Evolutionary conservation across 129 eudicot species (phyloP).

Genomic region (sunflower (Helianthus annuus)): DNA sequence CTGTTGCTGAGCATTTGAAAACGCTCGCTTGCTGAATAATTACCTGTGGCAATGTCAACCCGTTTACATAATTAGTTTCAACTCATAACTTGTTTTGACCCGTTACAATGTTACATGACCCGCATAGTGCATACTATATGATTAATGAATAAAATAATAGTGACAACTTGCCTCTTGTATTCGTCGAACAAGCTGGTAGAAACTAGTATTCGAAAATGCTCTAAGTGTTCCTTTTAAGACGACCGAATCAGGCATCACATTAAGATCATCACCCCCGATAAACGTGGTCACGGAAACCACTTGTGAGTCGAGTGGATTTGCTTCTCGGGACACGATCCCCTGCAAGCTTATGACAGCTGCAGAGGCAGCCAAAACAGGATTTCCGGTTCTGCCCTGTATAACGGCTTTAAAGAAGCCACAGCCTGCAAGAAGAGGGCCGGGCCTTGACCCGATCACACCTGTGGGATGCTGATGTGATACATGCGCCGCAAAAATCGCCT

Average conservation of each 20-base stretch:
- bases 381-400: slow-evolving; percentile 34
- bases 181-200: slow-evolving; percentile 61
- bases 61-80: background rate
- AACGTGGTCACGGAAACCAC: slow-evolving; percentile 86
- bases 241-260: slow-evolving; percentile 46
- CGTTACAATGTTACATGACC: background rate
- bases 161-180: slow-evolving; percentile 66
- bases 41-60: slow-evolving; percentile 43
- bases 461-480: slow-evolving; percentile 73
- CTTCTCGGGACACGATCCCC: slow-evolving; percentile 88
- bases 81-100: background rate
- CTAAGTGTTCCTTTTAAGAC: slow-evolving; percentile 77
- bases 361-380: slow-evolving; percentile 78
- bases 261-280: slow-evolving; percentile 43
- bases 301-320: slow-evolving; percentile 90
- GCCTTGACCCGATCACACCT: slow-evolving; percentile 74
- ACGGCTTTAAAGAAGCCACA: slow-evolving; percentile 86
- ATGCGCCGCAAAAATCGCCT: slow-evolving; percentile 84
- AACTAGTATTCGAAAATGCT: slow-evolving; percentile 76
- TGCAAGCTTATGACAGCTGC: slow-evolving; percentile 88
- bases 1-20: slow-evolving; percentile 69
- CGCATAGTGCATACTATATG: background rate
- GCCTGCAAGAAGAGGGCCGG: slow-evolving; percentile 90
- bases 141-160: background rate
- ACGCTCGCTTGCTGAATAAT: slow-evolving; percentile 72